Percentiles rank a stretch among this genome's conserved stretches.
phyloP scores from a whole-genome alignment of 1,284 basidiomycete species.

The Ceratobasidium sp. region DNA sequence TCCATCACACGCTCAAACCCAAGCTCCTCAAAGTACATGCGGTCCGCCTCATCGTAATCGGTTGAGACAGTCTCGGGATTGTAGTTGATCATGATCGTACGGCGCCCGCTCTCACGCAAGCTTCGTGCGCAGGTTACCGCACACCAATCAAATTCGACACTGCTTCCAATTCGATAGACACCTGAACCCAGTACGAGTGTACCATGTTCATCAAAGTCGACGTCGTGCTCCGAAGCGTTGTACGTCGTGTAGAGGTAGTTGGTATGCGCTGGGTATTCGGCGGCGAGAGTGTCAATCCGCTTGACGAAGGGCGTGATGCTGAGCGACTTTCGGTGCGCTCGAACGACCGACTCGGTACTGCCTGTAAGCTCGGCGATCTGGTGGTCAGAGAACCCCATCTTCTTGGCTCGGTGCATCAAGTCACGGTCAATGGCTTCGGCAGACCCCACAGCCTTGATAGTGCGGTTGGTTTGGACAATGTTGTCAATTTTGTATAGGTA shows the following conservation, averaged over 20 bases:
- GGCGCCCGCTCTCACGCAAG: constrained; percentile 89
- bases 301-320: constrained; percentile 98
- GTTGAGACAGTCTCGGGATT: constrained; percentile 99
- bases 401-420: constrained; percentile 84
- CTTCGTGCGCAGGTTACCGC: constrained; percentile 97
- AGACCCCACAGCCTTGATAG: constrained; percentile 74
- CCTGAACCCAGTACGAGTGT: constrained; percentile 99
- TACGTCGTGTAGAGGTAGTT: constrained; percentile 99
- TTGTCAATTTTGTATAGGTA: constrained; percentile 99
- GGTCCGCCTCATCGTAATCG: constrained; percentile 98
- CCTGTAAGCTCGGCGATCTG: constrained; percentile 87
- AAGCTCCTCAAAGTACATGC: constrained; percentile 98
- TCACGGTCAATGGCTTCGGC: constrained; percentile 72
- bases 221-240: constrained; percentile 96
- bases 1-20: constrained; percentile 99
- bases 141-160: constrained; percentile 99
- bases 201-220: constrained; percentile 95
- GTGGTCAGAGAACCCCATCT: constrained; percentile 92
- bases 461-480: constrained; percentile 86
- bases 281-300: constrained; percentile 98
- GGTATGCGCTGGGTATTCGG: constrained; percentile 98
- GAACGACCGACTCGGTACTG: constrained; percentile 79
- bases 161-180: constrained; percentile 97
- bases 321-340: constrained; percentile 85
- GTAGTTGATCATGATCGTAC: constrained; percentile 99